A percentile compares a stretch with the other conserved stretches of the same genome.
Evolutionary conservation across 2,329 filamentous ascomycete genomes (phyloP).

Genomic region (Tothia fuscella): DNA sequence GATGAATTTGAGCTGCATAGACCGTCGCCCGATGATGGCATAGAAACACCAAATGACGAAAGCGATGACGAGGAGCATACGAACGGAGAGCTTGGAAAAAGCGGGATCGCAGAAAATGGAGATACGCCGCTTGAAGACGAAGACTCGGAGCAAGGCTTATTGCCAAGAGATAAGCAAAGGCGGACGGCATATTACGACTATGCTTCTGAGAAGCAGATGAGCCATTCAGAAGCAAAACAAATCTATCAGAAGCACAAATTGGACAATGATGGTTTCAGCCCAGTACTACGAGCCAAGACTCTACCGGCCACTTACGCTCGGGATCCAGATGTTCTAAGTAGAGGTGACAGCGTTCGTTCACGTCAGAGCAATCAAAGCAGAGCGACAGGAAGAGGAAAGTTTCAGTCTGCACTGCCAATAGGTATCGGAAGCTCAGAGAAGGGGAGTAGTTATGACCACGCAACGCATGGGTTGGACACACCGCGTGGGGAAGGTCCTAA

Average conservation of each 20-base stretch:
- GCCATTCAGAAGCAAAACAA: constrained; percentile 84
- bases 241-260: constrained; percentile 84
- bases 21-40: constrained; percentile 1
- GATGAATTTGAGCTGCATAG: constrained; percentile 4
- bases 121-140: neutral
- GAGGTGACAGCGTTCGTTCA: constrained; percentile 31
- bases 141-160: constrained; percentile 19
- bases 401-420: constrained; percentile 21
- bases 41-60: too few relatives aligned
- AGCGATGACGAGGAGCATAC: constrained; percentile 3
- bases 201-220: constrained; percentile 86
- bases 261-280: constrained; percentile 28
- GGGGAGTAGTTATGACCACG: neutral
- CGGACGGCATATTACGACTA: constrained; percentile 89
- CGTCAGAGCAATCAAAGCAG: constrained; percentile 20
- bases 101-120: neutral
- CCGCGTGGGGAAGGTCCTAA: constrained; percentile 6
- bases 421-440: constrained; percentile 16
- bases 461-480: neutral
- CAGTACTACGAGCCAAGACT: constrained; percentile 32
- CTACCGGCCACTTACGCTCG: constrained; percentile 23
- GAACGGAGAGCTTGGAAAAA: neutral
- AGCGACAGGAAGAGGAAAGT: constrained; percentile 1
- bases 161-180: constrained; percentile 41
- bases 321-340: constrained; percentile 28